phyloP scores from a whole-genome alignment of 345 rosid species.

The Citrus hindsii region DNA sequence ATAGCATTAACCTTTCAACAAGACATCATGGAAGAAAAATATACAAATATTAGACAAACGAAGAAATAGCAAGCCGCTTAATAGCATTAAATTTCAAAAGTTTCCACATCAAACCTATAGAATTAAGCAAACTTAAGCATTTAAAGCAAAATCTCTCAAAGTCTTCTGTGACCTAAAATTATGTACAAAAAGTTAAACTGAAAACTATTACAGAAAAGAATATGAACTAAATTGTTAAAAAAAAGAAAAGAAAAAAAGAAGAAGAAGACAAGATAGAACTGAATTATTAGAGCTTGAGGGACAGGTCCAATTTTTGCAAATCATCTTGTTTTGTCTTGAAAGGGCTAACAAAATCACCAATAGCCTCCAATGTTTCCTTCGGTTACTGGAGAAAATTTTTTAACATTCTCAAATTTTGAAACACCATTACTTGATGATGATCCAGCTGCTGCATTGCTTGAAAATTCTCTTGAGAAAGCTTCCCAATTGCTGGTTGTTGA shows the following conservation, averaged over 20 bases:
- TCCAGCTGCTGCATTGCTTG: constrained; percentile 1
- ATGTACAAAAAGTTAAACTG: constrained; percentile 29
- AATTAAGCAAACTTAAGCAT: constrained; percentile 8
- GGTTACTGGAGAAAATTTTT: constrained; percentile 30
- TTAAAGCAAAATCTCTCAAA: constrained; percentile 8
- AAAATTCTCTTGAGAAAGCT: constrained; percentile 26
- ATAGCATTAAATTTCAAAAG: constrained; percentile 1
- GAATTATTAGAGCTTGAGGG: constrained; percentile 70
- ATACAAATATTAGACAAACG: neutral
- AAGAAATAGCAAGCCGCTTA: neutral
- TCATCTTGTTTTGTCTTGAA: constrained; percentile 58
- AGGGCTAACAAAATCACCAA: constrained; percentile 36
- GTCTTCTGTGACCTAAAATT: constrained; percentile 14
- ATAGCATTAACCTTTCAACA: constrained; percentile 3
- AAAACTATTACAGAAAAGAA: neutral
- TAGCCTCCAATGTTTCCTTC: constrained; percentile 29
- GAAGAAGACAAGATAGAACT: neutral
- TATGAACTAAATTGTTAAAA: neutral
- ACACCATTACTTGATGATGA: constrained; percentile 26
- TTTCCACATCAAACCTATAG: constrained; percentile 1
- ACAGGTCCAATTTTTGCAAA: constrained; percentile 76
- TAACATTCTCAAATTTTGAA: constrained; percentile 33
- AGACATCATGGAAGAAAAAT: neutral
- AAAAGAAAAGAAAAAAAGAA: neutral
- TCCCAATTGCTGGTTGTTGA: constrained; percentile 44